phyloP scores from a whole-genome alignment of 2,329 filamentous ascomycete genomes.

The Hypoxylon sp. region DNA sequence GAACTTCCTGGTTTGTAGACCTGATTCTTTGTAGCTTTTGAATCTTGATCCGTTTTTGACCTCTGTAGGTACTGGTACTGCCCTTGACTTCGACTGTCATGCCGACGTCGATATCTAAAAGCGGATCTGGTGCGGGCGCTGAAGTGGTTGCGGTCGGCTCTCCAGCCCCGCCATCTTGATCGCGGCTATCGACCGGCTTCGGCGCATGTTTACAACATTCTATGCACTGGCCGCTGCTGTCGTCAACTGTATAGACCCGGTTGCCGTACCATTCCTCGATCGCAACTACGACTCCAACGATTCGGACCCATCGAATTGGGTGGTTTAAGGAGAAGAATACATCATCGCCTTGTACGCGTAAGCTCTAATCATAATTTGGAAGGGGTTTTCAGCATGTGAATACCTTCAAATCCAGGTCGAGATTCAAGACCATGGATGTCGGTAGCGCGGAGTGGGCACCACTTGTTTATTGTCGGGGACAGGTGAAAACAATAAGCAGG shows the following conservation, averaged over 20 bases:
- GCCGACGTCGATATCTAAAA: conserved; percentile 62
- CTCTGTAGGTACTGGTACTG: conserved; percentile 62
- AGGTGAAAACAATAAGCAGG: conserved; percentile 75
- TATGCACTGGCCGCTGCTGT: conserved; percentile 73
- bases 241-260: conserved; percentile 72
- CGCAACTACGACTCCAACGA: conserved; percentile 79
- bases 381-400: background rate
- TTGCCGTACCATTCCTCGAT: conserved; percentile 65
- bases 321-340: conserved; percentile 80
- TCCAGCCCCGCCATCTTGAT: background rate
- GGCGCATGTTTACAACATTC: conserved; percentile 59
- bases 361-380: conserved; percentile 14
- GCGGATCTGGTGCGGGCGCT: conserved; percentile 28
- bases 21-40: conserved; percentile 64
- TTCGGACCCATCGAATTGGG: conserved; percentile 80
- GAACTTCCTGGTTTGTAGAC: conserved; percentile 70
- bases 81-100: conserved; percentile 72
- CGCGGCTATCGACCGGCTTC: conserved; percentile 33
- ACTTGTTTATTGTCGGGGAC: conserved; percentile 72
- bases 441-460: conserved; percentile 68
- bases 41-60: conserved; percentile 66
- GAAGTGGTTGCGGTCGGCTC: conserved; percentile 11
- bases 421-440: conserved; percentile 66
- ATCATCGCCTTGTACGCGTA: conserved; percentile 61
- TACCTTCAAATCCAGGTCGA: conserved; percentile 69